phyloP scores from a whole-genome alignment of 305 asterid genomes.

The Fraxinus latifolia region DNA sequence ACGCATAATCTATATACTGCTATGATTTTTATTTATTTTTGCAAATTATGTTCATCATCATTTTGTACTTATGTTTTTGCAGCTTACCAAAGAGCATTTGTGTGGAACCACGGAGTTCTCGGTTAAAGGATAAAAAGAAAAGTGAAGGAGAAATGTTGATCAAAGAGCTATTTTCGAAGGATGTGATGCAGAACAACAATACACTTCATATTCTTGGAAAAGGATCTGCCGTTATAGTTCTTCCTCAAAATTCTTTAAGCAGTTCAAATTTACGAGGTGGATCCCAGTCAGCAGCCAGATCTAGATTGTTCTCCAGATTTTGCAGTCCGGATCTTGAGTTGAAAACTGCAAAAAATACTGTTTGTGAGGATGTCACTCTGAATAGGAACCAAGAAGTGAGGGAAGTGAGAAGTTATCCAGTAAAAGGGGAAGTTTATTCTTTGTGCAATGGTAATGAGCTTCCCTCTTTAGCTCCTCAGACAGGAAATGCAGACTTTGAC shows the following conservation, averaged over 20 bases:
- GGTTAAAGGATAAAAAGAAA: conserved; percentile 80
- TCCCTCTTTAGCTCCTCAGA: conserved; percentile 33
- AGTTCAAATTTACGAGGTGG: conserved; percentile 38
- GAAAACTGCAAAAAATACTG: conserved; percentile 36
- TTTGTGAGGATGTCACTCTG: conserved; percentile 31
- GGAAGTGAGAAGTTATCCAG: conserved; percentile 31
- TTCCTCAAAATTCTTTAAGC: conserved; percentile 57
- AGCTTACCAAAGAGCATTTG: conserved; percentile 58
- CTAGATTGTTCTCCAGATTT: conserved; percentile 54
- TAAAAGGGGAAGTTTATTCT: conserved; percentile 38
- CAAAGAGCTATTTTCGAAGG: conserved; percentile 74
- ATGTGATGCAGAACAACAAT: conserved; percentile 67
- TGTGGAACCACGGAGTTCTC: conserved; percentile 83
- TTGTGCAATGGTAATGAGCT: conserved; percentile 35
- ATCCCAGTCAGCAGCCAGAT: conserved; percentile 38
- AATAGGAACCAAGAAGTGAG: conserved; percentile 39
- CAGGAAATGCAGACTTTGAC: conserved; percentile 32
- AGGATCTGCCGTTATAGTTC: conserved; percentile 77
- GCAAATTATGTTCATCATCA: conserved; percentile 23
- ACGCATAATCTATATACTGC: not conserved
- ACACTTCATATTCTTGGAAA: conserved; percentile 69
- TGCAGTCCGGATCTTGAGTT: conserved; percentile 52
- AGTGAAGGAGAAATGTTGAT: conserved; percentile 87
- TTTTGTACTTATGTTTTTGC: conserved; percentile 33
- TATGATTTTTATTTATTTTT: not conserved